Percentiles rank a stretch among this genome's conserved stretches.
These are phyloP conservation scores for Pisolithus orientalis DNA, from an alignment of 768 basidiomycete species.

Conservation along the genomic window DNA sequence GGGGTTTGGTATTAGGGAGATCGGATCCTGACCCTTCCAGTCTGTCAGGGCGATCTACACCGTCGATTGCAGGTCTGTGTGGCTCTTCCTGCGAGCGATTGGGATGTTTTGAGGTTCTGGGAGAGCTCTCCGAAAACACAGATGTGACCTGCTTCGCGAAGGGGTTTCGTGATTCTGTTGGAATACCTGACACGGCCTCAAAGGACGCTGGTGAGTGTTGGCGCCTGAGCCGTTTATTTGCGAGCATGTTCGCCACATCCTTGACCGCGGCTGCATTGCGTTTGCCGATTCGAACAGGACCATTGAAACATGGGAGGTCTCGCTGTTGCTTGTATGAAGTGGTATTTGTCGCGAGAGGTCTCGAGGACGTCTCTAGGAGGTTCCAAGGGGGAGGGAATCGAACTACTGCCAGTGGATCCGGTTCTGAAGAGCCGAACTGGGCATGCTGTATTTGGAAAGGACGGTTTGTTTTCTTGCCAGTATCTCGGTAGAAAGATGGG, in stretches of 20 bases:
- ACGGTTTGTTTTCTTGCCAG: background rate
- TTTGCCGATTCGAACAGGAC: slow-evolving; percentile 15
- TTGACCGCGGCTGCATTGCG: slow-evolving; percentile 14
- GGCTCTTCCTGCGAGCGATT: background rate
- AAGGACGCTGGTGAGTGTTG: slow-evolving; percentile 16
- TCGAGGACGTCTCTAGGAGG: background rate
- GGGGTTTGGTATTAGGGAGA: slow-evolving; percentile 5
- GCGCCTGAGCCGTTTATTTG: slow-evolving; percentile 15
- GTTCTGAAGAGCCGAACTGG: slow-evolving; percentile 7
- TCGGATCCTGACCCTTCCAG: background rate
- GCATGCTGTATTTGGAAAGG: slow-evolving; percentile 12
- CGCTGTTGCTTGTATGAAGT: background rate
- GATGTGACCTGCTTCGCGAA: slow-evolving; percentile 12
- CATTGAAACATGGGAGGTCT: slow-evolving; percentile 1
- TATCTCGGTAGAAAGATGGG: slow-evolving; percentile 15
- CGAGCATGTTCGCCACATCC: slow-evolving; percentile 15
- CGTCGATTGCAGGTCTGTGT: background rate
- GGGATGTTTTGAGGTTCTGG: background rate
- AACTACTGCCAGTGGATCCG: slow-evolving; percentile 22
- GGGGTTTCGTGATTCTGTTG: slow-evolving; percentile 15
- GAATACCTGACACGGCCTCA: background rate
- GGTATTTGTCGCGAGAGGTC: background rate
- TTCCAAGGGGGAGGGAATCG: slow-evolving; percentile 24
- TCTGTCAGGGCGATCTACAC: background rate
- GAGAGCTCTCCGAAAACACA: slow-evolving; percentile 13